Conservation (phyloP, 192 early-diverging fungal species). For the Linnemannia schmuckeri region DNA sequence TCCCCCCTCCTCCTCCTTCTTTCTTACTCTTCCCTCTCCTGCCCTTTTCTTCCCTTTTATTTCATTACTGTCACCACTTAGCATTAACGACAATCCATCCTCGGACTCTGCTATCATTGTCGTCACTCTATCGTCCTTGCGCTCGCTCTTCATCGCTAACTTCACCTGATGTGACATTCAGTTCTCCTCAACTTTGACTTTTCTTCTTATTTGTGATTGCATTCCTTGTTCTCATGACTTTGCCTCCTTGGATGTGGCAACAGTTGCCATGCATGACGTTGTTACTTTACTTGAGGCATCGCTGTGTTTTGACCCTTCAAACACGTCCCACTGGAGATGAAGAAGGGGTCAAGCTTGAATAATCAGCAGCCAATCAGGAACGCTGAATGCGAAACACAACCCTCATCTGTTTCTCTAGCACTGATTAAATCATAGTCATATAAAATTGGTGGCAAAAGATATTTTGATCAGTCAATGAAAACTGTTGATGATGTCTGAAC, state of each 20-base stretch:
- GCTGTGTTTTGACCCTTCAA: background rate
- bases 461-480: background rate
- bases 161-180: no score
- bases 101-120: background rate
- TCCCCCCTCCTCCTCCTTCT: background rate
- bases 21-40: background rate
- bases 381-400: background rate
- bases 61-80: background rate
- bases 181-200: no score
- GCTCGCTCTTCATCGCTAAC: no score
- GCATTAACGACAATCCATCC: background rate
- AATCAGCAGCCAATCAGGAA: background rate
- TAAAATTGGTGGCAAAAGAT: constrained; percentile 3
- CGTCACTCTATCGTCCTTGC: no score
- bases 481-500: background rate
- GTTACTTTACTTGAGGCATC: no score
- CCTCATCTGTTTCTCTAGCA: background rate
- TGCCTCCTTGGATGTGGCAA: no score
- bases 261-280: no score
- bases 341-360: background rate
- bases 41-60: background rate
- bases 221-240: no score
- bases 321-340: background rate
- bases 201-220: no score
- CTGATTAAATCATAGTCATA: background rate